A percentile compares a stretch with the other conserved stretches of the same genome.
Conservation (phyloP, 169 alveolate genomes). For the Plasmodium malariae region DNA sequence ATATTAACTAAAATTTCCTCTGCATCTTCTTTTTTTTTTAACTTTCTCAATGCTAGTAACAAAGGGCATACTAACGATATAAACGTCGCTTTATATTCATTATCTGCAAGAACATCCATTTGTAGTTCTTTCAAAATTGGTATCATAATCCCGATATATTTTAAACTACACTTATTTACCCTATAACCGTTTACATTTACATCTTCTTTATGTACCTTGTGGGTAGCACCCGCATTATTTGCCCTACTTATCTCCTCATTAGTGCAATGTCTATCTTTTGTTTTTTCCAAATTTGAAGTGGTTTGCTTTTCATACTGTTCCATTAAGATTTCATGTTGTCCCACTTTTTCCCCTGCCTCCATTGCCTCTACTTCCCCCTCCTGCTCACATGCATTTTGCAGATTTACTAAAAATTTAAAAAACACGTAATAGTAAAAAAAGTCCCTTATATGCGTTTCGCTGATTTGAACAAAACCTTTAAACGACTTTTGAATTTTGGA, state of each 20-base stretch:
- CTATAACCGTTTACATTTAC: not conserved
- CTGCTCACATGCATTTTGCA: constrained; percentile 36
- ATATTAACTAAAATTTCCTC: constrained; percentile 9
- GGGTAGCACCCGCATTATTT: not conserved
- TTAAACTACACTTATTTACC: constrained; percentile 6
- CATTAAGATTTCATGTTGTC: too few relatives aligned
- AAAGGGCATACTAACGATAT: constrained; percentile 64
- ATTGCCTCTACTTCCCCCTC: not conserved
- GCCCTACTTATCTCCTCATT: not conserved
- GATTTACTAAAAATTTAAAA: constrained; percentile 68
- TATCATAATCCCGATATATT: constrained; percentile 12
- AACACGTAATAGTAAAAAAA: constrained; percentile 48
- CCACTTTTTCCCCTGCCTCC: too few relatives aligned
- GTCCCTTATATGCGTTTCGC: constrained; percentile 38
- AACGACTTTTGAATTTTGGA: constrained; percentile 61
- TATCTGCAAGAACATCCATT: constrained; percentile 49
- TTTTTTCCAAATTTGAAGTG: not conserved
- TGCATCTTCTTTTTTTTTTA: constrained; percentile 33
- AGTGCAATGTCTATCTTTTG: too few relatives aligned
- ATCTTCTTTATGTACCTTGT: not conserved
- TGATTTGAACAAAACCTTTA: constrained; percentile 58
- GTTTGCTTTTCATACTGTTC: not conserved
- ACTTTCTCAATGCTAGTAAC: constrained; percentile 37
- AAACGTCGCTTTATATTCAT: constrained; percentile 61
- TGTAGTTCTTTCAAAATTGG: constrained; percentile 44